These are phyloP conservation scores for Taphrina communis DNA, from an alignment of 1,139 yeast genomes.

Conservation along the genomic window DNA sequence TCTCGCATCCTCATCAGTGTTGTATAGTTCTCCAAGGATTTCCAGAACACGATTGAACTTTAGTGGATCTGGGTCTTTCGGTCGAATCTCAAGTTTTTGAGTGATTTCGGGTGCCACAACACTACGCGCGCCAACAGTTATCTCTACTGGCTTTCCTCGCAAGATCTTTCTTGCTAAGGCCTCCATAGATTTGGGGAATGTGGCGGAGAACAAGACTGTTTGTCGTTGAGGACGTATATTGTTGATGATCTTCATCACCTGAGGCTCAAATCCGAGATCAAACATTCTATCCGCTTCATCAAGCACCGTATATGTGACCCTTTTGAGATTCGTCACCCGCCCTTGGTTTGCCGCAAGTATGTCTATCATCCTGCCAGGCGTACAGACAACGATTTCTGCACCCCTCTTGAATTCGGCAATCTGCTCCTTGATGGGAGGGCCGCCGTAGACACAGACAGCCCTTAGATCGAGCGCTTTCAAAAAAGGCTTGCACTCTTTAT, in stretches of 20 bases:
- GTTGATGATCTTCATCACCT: slow-evolving; percentile 77
- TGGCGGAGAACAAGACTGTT: slow-evolving; percentile 92
- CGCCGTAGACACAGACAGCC: slow-evolving; percentile 91
- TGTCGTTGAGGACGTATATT: slow-evolving; percentile 87
- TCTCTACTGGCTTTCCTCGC: slow-evolving; percentile 65
- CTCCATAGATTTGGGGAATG: slow-evolving; percentile 80
- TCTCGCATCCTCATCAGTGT: slow-evolving; percentile 57
- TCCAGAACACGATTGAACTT: slow-evolving; percentile 65
- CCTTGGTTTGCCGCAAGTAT: slow-evolving; percentile 84
- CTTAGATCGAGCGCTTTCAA: slow-evolving; percentile 59
- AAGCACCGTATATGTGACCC: slow-evolving; percentile 80
- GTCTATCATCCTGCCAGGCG: slow-evolving; percentile 96
- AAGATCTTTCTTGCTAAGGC: slow-evolving; percentile 70
- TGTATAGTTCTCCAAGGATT: slow-evolving; percentile 58
- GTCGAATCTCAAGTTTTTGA: slow-evolving; percentile 70
- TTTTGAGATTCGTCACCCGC: slow-evolving; percentile 67
- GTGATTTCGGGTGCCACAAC: slow-evolving; percentile 81
- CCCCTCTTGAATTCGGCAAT: slow-evolving; percentile 81
- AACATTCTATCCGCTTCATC: slow-evolving; percentile 98
- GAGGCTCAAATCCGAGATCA: slow-evolving; percentile 98
- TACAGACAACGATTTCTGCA: slow-evolving; percentile 82
- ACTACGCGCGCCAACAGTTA: slow-evolving; percentile 81
- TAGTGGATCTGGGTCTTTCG: slow-evolving; percentile 51
- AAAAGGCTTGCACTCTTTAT: slow-evolving; percentile 69
- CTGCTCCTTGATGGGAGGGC: slow-evolving; percentile 80